phyloP scores from a whole-genome alignment of 805 yeast species.

The Jamesozyma rosinii region DNA sequence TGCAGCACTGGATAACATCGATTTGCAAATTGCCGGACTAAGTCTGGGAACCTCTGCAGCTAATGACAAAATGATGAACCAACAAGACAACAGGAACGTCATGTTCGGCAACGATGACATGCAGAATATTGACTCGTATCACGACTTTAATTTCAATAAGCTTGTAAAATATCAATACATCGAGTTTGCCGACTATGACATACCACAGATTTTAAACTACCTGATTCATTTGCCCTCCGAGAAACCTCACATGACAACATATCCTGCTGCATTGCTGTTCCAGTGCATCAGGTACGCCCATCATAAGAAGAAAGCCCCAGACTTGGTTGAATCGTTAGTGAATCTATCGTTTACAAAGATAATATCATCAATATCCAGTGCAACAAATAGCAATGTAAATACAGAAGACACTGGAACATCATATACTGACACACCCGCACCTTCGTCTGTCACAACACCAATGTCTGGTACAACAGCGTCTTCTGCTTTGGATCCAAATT shows the following conservation, averaged over 20 bases:
- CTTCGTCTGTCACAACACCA: conserved; percentile 1
- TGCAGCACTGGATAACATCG: conserved; percentile 24
- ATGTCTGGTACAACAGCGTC: neutral
- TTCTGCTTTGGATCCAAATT: neutral
- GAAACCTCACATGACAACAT: conserved; percentile 37
- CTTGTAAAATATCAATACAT: conserved; percentile 51
- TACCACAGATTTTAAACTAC: conserved; percentile 63
- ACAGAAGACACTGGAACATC: conserved; percentile 19
- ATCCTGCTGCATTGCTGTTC: conserved; percentile 62
- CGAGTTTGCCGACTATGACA: conserved; percentile 50
- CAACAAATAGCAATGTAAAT: neutral
- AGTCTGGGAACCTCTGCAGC: conserved; percentile 6
- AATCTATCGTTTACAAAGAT: conserved; percentile 54
- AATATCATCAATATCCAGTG: conserved; percentile 42
- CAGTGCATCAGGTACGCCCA: conserved; percentile 67
- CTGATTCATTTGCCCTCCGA: conserved; percentile 53
- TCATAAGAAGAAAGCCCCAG: conserved; percentile 41
- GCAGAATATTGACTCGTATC: neutral
- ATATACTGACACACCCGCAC: conserved; percentile 20
- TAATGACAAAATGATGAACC: conserved; percentile 7
- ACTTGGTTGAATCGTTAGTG: conserved; percentile 48
- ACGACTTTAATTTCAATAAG: conserved; percentile 45
- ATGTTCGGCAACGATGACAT: conserved; percentile 3
- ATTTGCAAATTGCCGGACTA: conserved; percentile 35
- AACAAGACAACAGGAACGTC: conserved; percentile 10